Evolutionary conservation across 1,139 yeast species (phyloP).

Genomic region (Candida albicans): DNA sequence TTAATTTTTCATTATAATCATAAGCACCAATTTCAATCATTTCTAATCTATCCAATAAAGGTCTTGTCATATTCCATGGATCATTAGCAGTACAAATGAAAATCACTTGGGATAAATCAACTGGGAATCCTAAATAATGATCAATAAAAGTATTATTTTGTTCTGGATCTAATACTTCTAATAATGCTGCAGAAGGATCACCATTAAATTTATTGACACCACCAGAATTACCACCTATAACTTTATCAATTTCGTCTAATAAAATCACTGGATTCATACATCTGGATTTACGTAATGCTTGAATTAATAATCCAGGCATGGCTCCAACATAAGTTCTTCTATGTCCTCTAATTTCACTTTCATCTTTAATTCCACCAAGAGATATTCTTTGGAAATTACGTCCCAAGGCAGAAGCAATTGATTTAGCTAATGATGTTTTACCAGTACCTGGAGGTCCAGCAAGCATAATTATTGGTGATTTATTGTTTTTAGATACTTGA

Average conservation of each 20-base stretch:
- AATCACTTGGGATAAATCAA: slow-evolving; percentile 79
- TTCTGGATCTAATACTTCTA: slow-evolving; percentile 91
- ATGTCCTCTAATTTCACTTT: slow-evolving; percentile 90
- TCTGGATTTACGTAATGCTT: slow-evolving; percentile 74
- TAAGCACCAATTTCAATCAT: slow-evolving; percentile 79
- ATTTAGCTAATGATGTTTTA: slow-evolving; percentile 84
- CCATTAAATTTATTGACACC: slow-evolving; percentile 63
- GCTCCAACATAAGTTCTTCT: slow-evolving; percentile 93
- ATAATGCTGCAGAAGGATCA: slow-evolving; percentile 87
- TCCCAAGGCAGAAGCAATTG: slow-evolving; percentile 78
- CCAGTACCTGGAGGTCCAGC: slow-evolving; percentile 98
- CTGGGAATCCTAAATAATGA: slow-evolving; percentile 85
- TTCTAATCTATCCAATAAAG: slow-evolving; percentile 85
- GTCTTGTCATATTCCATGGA: slow-evolving; percentile 70
- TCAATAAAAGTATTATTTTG: slow-evolving; percentile 79
- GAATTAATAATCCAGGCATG: slow-evolving; percentile 84
- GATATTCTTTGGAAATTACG: slow-evolving; percentile 82
- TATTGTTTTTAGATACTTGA: slow-evolving; percentile 38
- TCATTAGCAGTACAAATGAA: slow-evolving; percentile 93
- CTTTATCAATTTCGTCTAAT: slow-evolving; percentile 87
- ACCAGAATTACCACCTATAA: slow-evolving; percentile 57
- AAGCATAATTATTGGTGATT: slow-evolving; percentile 74
- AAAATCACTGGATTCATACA: slow-evolving; percentile 87
- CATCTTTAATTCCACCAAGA: slow-evolving; percentile 87
- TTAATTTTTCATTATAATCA: slow-evolving; percentile 73